Evolutionary conservation across 2,329 filamentous ascomycete genomes (phyloP).

Genomic region (Xylariaceae sp.): DNA sequence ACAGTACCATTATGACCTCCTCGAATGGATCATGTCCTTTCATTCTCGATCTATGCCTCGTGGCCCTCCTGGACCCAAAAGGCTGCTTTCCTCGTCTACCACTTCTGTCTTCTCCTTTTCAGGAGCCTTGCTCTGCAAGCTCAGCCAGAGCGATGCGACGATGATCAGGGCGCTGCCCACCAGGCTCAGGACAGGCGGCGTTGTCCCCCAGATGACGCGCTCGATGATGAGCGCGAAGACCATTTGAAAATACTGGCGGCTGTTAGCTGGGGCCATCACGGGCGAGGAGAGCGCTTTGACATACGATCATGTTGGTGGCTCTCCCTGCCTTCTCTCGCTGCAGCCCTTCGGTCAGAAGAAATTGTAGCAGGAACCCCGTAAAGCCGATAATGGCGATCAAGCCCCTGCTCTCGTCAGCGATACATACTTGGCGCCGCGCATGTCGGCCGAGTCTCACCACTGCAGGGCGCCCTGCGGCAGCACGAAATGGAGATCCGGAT

Average conservation of each 20-base stretch:
- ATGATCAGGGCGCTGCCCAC: conserved; percentile 33
- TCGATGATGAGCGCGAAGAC: conserved; percentile 30
- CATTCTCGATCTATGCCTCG: no score
- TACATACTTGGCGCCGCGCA: not conserved
- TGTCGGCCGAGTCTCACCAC: conserved; percentile 30
- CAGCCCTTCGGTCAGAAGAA: conserved; percentile 65
- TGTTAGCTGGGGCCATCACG: conserved; percentile 4
- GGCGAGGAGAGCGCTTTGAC: conserved; percentile 1
- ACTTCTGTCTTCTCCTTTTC: conserved; percentile 12
- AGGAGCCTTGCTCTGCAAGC: conserved; percentile 27
- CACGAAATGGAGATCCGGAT: conserved; percentile 34
- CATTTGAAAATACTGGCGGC: conserved; percentile 24
- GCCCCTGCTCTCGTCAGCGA: conserved; percentile 27
- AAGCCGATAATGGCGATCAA: conserved; percentile 55
- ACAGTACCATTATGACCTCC: no score
- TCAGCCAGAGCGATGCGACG: conserved; percentile 33
- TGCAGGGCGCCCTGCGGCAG: conserved; percentile 30
- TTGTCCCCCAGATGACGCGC: conserved; percentile 35
- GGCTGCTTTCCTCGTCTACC: conserved; percentile 29
- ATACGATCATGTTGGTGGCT: conserved; percentile 28
- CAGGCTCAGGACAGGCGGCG: conserved; percentile 29
- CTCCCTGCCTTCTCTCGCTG: conserved; percentile 53
- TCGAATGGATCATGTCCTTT: no score
- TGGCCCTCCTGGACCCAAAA: conserved; percentile 15
- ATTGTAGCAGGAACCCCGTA: conserved; percentile 72